A percentile compares a stretch with the other conserved stretches of the same genome.
Conservation (phyloP, 106 monocot genomes). For the Apostasia shenzhenica region DNA sequence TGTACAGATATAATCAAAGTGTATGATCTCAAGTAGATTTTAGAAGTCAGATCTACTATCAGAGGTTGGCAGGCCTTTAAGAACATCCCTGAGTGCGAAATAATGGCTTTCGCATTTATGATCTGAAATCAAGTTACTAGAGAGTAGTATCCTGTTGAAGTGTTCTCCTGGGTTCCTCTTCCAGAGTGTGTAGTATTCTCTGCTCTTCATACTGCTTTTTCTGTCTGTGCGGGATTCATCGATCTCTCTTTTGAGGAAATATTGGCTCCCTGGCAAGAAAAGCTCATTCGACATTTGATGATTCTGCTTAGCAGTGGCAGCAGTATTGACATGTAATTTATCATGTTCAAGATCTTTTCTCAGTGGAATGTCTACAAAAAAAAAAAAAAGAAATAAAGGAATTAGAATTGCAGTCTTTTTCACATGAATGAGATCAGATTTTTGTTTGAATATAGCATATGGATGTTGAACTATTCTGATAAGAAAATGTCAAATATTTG, state of each 20-base stretch:
- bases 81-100: slow-evolving; percentile 87
- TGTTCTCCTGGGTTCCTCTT: slow-evolving; percentile 56
- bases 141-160: slow-evolving; percentile 63
- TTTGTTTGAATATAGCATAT: no score
- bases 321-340: neutral
- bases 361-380: slow-evolving; percentile 14
- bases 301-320: slow-evolving; percentile 6
- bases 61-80: slow-evolving; percentile 66
- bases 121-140: slow-evolving; percentile 81
- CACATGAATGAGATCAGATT: no score
- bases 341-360: slow-evolving; percentile 1
- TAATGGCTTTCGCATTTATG: slow-evolving; percentile 91
- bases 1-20: no score
- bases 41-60: slow-evolving; percentile 7
- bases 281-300: slow-evolving; percentile 46
- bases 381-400: neutral
- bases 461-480: no score
- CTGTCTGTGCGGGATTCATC: slow-evolving; percentile 13
- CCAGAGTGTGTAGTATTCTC: slow-evolving; percentile 63
- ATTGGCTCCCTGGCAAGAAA: slow-evolving; percentile 63
- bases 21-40: neutral
- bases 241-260: slow-evolving; percentile 62
- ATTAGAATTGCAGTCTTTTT: no score
- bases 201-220: slow-evolving; percentile 12
- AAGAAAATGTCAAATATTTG: no score